Base-by-base conservation (phyloP, 129 eudicot species). In the Helianthus tuberosus region DNA sequence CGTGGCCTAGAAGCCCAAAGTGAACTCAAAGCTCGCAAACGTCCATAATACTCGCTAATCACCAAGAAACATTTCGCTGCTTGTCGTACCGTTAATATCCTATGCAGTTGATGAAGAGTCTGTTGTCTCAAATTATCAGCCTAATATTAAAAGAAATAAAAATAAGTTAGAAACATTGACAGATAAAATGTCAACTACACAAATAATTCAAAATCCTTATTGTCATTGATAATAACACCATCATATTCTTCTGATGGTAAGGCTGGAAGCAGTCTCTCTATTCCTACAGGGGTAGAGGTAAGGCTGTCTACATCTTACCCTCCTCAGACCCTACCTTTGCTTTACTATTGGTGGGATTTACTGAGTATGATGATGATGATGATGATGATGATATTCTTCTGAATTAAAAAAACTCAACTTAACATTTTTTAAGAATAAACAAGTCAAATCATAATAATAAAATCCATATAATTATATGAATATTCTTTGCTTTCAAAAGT, bases 91-190 rank as follows among this genome's bases (percentile, higher is more conserved):
- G 99, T 94, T 73, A 94, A 58, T 77, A 91, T 80, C 64, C 96
- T 83, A 20, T 74, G 88, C 35, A 94, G 84, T 80, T 94, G 99
- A 75, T 94, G 99, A 59, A 94, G 91, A 3, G 96, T 91, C 64
- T 94, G 99, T 15, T 88, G 97, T 72, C 99, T 86, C 62, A 94
- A 80, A 73, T 94, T 94, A 86, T 94, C 99, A 57, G 93, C 99
- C 99, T 94, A 66, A 4, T 58, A 50, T 41, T 52, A 6, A 16
- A 32, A 52, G 3, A 10, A 55, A n/a, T 6, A 25, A 66, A 25
- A 7, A 20, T 47, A n/a, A 23, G 5, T 1, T 8, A 8, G 8
- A 5, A 11, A 32, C 0, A 25, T 29, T 0, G n/a, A 55, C 32
- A 7, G 13, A 57, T 3, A 3, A 25, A 57, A 57, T 10, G 63